phyloP scores from a whole-genome alignment of 805 yeast genomes.

The Starmerella bacillaris region DNA sequence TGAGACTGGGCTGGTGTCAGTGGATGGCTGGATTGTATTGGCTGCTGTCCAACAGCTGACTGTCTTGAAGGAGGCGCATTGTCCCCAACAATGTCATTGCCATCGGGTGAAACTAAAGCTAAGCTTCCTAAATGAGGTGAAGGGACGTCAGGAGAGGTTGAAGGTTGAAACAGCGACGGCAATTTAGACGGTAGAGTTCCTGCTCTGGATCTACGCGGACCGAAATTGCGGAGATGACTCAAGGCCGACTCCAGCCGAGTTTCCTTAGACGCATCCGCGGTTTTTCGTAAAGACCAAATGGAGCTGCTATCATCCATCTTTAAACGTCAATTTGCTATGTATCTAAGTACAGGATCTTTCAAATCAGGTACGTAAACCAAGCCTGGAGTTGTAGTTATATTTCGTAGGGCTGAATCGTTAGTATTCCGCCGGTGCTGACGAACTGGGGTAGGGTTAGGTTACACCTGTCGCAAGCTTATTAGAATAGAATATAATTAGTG shows the following conservation, averaged over 20 bases:
- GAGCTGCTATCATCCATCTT: not conserved
- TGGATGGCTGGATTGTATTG: not conserved
- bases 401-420: no score
- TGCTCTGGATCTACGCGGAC: slow-evolving; percentile 43
- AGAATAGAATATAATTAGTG: no score
- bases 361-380: not conserved
- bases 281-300: not conserved
- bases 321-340: not conserved
- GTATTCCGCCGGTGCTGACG: not conserved
- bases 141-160: slow-evolving; percentile 4
- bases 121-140: slow-evolving; percentile 20
- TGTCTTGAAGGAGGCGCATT: slow-evolving; percentile 18
- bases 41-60: slow-evolving; percentile 16
- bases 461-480: not conserved
- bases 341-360: not conserved
- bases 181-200: slow-evolving; percentile 63
- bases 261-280: not conserved
- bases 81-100: slow-evolving; percentile 10
- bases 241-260: slow-evolving; percentile 3
- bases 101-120: slow-evolving; percentile 21
- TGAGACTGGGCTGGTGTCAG: no score
- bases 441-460: slow-evolving; percentile 1
- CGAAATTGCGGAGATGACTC: slow-evolving; percentile 3
- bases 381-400: not conserved
- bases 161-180: slow-evolving; percentile 11